Base-by-base conservation (phyloP, 371 early-diverging fungal genomes). In the Mycotypha africana region DNA sequence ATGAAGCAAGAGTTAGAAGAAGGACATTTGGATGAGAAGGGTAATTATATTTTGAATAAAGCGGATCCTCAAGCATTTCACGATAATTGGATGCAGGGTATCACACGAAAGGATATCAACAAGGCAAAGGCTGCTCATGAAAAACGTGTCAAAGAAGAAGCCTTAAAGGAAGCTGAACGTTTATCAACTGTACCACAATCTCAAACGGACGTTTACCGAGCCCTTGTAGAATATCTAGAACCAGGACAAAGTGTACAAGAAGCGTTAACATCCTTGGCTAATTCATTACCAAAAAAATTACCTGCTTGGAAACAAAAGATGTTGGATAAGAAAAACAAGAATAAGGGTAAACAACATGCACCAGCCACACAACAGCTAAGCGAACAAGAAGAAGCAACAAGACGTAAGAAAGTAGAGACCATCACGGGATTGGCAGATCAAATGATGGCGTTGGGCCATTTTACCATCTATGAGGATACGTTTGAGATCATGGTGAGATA, bases 1-100 rank as follows among this genome's bases (percentile, higher is more conserved):
- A 87, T 95, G 89, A 81, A 85, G 16, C 79, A 81, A 15, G 92
- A 93, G 45, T 53, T 92, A 56, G 91, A 92, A 44, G 92, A 92
- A 56, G 92, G 92, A 7, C 77, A 72, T 32, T 86, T 93, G 58
- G 95, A 95, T 53, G 81, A 80, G 20, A 53, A 74, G 10, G 93
- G 93, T 10, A 91, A 91, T 43, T 95, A 86, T 62, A 67, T 92
- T 30, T 78, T 80, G 28, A 79, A 82, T 56, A 83, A 86, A 45
- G 72, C 75, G 21, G 95, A 95, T 52, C 89, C 89, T 9, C 80
- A 89, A 25, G 82, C 77, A 4, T 79, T 87, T 56, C 93, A 95
- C 45, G 95, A 95, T 58, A 73, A 68, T 44, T 95, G 95, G 95
- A 77, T 95, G 56, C 78, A 86, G 16, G 91, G 85, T 7, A 65